Conservation (phyloP, 2,329 filamentous ascomycete species). For the Penicillium frequentans region DNA sequence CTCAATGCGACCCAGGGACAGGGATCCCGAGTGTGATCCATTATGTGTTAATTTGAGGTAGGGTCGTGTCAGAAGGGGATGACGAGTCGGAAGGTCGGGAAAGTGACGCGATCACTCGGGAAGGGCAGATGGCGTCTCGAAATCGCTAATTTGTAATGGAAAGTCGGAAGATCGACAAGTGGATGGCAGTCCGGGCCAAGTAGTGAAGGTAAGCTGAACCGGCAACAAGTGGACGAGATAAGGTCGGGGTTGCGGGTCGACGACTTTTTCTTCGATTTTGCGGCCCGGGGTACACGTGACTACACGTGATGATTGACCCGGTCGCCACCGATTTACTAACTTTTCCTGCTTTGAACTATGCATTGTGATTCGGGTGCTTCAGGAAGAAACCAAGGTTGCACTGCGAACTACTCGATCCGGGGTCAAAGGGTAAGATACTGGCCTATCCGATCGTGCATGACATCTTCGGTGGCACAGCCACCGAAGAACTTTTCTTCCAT, state of each 20-base stretch:
- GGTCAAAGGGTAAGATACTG: neutral
- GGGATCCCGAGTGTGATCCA: slow-evolving; percentile 96
- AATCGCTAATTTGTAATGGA: neutral
- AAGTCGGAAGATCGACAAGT: neutral
- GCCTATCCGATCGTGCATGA: neutral
- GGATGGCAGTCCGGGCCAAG: neutral
- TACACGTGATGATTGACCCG: neutral
- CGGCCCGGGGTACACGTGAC: slow-evolving; percentile 1
- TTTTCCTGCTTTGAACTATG: neutral
- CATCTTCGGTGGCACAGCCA: neutral
- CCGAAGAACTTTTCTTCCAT: neutral
- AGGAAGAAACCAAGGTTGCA: neutral
- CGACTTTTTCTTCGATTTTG: slow-evolving; percentile 1
- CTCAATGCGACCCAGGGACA: slow-evolving; percentile 96
- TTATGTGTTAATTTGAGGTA: slow-evolving; percentile 35
- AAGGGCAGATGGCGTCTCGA: neutral
- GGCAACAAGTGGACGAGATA: neutral
- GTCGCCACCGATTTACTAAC: neutral
- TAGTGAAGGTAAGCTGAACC: neutral
- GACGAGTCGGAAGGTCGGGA: neutral
- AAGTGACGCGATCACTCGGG: neutral
- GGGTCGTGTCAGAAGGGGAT: neutral
- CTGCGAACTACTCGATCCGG: neutral
- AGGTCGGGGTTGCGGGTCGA: neutral
- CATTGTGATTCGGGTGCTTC: neutral